Percentiles rank a stretch among this genome's conserved stretches.
These are phyloP conservation scores for Trebouxia sp. DNA, from an alignment of 139 green algal genomes.

Conservation along the genomic window DNA sequence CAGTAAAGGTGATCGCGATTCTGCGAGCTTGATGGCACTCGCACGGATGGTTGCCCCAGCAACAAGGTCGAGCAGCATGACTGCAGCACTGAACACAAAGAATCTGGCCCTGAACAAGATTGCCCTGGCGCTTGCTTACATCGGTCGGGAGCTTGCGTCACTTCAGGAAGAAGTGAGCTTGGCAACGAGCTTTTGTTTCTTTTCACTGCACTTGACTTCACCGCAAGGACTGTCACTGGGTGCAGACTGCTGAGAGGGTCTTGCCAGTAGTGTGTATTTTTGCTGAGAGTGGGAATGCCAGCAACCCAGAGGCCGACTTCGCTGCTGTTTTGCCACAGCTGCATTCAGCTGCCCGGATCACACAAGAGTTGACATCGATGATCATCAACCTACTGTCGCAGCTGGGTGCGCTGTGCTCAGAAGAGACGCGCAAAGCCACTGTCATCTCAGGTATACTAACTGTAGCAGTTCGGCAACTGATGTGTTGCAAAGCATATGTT, in stretches of 20 bases:
- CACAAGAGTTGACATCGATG: neutral
- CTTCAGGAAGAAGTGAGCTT: neutral
- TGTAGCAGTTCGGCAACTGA: neutral
- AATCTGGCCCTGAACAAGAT: constrained; percentile 10
- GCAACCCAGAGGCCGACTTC: neutral
- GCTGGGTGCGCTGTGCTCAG: constrained; percentile 21
- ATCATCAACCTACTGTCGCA: constrained; percentile 13
- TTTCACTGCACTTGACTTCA: no score
- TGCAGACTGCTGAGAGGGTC: neutral
- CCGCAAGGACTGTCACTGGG: neutral
- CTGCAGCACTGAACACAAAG: neutral
- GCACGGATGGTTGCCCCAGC: no score
- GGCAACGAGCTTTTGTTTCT: neutral
- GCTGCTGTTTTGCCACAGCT: neutral
- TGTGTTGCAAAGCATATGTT: no score
- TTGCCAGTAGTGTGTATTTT: neutral
- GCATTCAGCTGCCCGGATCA: neutral
- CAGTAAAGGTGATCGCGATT: no score
- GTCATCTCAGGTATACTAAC: constrained; percentile 7
- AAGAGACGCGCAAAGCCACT: constrained; percentile 30
- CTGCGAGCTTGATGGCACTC: no score
- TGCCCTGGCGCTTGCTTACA: neutral
- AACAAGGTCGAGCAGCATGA: neutral
- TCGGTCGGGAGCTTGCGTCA: neutral
- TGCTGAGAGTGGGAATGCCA: neutral